Percentiles rank a stretch among this genome's conserved stretches.
Conservation (phyloP, 2,329 filamentous ascomycete species). For the Cladosporium sp. region DNA sequence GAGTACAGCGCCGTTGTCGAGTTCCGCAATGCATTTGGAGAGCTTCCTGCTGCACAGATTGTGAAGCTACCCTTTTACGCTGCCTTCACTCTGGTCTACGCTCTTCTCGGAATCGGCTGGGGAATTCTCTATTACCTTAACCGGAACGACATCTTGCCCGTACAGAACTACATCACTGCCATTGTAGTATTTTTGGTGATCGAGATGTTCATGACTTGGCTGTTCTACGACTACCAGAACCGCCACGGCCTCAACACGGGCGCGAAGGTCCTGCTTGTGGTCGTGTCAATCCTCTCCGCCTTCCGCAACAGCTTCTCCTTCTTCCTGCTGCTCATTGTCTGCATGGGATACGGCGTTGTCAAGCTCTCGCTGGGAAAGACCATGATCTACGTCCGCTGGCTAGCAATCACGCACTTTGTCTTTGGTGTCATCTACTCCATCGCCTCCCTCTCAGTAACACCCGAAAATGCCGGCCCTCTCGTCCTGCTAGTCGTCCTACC, state of each 20-base stretch:
- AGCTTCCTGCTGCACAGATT: constrained; percentile 92
- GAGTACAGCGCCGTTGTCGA: constrained; percentile 81
- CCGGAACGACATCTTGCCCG: constrained; percentile 86
- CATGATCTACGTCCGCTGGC: constrained; percentile 89
- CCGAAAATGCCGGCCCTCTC: constrained; percentile 84
- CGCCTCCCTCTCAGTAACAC: constrained; percentile 82
- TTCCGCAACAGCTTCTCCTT: constrained; percentile 97
- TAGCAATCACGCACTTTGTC: constrained; percentile 89
- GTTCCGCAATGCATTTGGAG: constrained; percentile 94
- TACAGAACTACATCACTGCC: constrained; percentile 98
- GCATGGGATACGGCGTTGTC: constrained; percentile 98
- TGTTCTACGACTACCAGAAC: constrained; percentile 97
- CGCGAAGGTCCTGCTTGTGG: constrained; percentile 80
- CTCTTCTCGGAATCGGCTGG: constrained; percentile 84
- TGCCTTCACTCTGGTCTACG: constrained; percentile 89
- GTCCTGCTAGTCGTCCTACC: constrained; percentile 92
- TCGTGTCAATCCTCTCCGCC: constrained; percentile 92
- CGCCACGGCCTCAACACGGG: constrained; percentile 79
- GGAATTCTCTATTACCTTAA: constrained; percentile 94
- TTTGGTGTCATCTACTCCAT: constrained; percentile 94
- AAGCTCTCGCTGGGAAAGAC: constrained; percentile 88
- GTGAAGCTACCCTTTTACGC: constrained; percentile 97
- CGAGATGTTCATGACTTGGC: constrained; percentile 98
- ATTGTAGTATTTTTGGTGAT: constrained; percentile 92
- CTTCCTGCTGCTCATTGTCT: constrained; percentile 95